These are phyloP conservation scores for Aechmea fasciata DNA, from an alignment of 176 grass and related monocot genomes.

Conservation along the genomic window DNA sequence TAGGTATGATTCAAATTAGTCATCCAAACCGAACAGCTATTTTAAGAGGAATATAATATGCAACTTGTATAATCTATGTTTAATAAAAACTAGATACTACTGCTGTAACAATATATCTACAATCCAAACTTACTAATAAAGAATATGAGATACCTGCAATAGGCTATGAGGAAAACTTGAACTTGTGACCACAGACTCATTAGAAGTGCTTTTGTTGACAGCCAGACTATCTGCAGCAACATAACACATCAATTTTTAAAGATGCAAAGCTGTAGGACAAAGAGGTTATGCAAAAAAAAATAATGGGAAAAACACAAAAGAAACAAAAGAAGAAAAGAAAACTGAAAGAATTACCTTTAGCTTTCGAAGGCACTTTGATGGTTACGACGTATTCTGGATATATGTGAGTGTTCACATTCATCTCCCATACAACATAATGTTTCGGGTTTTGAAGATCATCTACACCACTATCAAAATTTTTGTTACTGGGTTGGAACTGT, in stretches of 20 bases:
- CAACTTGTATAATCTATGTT: conserved; percentile 31
- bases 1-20: too few species aligned
- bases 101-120: conserved; percentile 29
- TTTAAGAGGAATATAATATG: background rate
- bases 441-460: conserved; percentile 81
- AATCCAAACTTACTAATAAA: conserved; percentile 8
- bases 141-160: conserved; percentile 42
- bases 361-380: conserved; percentile 58
- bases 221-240: conserved; percentile 48
- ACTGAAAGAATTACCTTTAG: conserved; percentile 42
- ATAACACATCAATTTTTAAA: conserved; percentile 21
- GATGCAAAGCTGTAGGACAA: conserved; percentile 6
- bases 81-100: conserved; percentile 22
- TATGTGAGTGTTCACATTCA: conserved; percentile 72
- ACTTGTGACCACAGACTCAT: conserved; percentile 55
- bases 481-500: conserved; percentile 57
- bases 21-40: too few species aligned
- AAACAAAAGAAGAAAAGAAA: background rate
- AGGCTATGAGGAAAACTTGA: conserved; percentile 40
- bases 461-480: conserved; percentile 83
- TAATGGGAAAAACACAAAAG: conserved; percentile 10
- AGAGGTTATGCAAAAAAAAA: conserved; percentile 8
- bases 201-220: conserved; percentile 43
- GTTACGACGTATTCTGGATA: conserved; percentile 89
- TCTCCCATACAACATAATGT: conserved; percentile 92